Percentiles rank a stretch among this genome's conserved stretches.
phyloP scores from a whole-genome alignment of 163 green algal species.

The Scenedesmus sp. region DNA sequence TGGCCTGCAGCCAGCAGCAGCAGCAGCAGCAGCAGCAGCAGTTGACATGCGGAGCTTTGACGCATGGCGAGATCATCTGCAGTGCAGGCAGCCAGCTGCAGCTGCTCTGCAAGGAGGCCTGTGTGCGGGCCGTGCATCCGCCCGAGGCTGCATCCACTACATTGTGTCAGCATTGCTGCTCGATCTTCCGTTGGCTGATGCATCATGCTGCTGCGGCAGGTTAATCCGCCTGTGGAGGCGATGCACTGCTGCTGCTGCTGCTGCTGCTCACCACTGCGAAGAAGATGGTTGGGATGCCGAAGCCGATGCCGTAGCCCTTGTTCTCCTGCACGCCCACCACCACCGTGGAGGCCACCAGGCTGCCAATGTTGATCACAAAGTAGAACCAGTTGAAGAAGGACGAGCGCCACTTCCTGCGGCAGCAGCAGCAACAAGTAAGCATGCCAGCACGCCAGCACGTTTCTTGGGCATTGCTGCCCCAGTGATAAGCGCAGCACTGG shows the following conservation, averaged over 20 bases:
- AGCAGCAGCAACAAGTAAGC: not conserved
- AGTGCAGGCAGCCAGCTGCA: not conserved
- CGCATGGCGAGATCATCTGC: not conserved
- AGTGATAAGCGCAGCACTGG: too few species aligned
- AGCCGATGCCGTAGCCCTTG: constrained; percentile 54
- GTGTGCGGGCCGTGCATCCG: too few species aligned
- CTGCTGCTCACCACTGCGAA: constrained; percentile 35
- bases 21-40: not conserved
- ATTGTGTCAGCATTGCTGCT: too few species aligned
- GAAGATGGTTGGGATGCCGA: constrained; percentile 41
- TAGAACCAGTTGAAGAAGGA: constrained; percentile 58
- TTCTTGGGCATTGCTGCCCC: too few species aligned
- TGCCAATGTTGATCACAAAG: constrained; percentile 55
- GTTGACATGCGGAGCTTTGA: not conserved
- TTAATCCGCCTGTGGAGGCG: too few species aligned
- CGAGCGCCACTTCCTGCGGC: constrained; percentile 38
- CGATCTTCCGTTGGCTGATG: too few species aligned
- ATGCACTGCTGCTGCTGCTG: not conserved
- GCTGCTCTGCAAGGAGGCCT: not conserved
- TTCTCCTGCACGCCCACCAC: constrained; percentile 55
- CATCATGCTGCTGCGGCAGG: too few species aligned
- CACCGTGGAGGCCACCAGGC: constrained; percentile 40
- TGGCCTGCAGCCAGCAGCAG: constrained; percentile 1
- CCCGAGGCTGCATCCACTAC: too few species aligned
- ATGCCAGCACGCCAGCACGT: too few species aligned